phyloP scores from a whole-genome alignment of 176 grass and related monocot genomes.

The Alloteropsis semialata region DNA sequence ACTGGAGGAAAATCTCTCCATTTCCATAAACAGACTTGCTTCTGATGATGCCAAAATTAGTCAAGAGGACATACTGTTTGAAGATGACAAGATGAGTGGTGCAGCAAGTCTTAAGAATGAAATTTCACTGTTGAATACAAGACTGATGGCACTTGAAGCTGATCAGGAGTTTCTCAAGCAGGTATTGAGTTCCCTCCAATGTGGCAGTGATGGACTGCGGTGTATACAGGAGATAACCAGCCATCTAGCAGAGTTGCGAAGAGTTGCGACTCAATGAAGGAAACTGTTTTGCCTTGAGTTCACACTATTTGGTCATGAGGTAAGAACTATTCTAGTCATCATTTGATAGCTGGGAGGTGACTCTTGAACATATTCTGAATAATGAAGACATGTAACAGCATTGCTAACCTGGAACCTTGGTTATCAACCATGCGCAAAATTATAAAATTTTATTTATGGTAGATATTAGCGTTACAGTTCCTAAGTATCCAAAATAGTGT shows the following conservation, averaged over 20 bases:
- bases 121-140: conserved; percentile 37
- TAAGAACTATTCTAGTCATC: conserved; percentile 10
- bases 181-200: conserved; percentile 41
- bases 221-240: conserved; percentile 52
- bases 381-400: background rate
- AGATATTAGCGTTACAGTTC: background rate
- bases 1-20: conserved; percentile 50
- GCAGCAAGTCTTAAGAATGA: conserved; percentile 18
- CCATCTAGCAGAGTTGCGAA: conserved; percentile 57
- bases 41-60: conserved; percentile 16
- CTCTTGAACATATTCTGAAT: background rate
- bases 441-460: background rate
- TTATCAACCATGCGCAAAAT: background rate
- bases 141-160: conserved; percentile 50
- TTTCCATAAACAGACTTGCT: conserved; percentile 35
- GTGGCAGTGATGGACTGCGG: conserved; percentile 39
- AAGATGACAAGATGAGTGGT: conserved; percentile 8
- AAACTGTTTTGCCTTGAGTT: background rate
- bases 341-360: background rate
- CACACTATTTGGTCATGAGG: conserved; percentile 3
- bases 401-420: background rate
- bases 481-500: background rate
- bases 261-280: conserved; percentile 20
- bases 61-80: background rate
- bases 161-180: conserved; percentile 59